These are phyloP conservation scores for Daedaleopsis sinensis DNA, from an alignment of 768 basidiomycete genomes.

Conservation along the genomic window DNA sequence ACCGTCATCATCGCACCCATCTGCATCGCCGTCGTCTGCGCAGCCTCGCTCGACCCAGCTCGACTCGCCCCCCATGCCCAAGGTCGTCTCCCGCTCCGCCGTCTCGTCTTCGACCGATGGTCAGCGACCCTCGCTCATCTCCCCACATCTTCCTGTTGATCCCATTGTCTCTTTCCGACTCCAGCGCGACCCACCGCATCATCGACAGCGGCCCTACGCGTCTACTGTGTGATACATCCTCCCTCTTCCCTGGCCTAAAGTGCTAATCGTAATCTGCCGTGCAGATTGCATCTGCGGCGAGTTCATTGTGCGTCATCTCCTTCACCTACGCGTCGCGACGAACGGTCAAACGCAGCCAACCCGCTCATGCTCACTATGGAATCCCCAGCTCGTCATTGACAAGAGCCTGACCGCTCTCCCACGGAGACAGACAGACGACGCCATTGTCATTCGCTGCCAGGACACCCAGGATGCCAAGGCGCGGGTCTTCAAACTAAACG, in stretches of 20 bases:
- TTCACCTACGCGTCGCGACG: neutral
- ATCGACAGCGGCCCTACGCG: conserved; percentile 73
- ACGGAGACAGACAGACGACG: conserved; percentile 74
- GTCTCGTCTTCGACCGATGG: conserved; percentile 89
- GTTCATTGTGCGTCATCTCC: conserved; percentile 65
- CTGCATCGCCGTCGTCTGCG: neutral
- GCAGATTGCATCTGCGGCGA: conserved; percentile 88
- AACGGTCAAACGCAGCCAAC: no score
- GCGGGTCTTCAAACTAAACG: conserved; percentile 87
- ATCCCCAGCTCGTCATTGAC: conserved; percentile 75
- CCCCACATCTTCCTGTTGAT: conserved; percentile 9
- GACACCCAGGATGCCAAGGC: conserved; percentile 60
- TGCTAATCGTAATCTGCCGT: conserved; percentile 16
- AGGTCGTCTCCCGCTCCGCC: conserved; percentile 87
- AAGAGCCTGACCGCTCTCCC: conserved; percentile 70
- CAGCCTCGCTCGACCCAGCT: neutral
- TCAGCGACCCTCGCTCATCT: conserved; percentile 35
- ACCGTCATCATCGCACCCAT: neutral
- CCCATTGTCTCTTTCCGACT: conserved; percentile 13
- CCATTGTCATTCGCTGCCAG: conserved; percentile 79
- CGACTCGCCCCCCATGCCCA: conserved; percentile 63
- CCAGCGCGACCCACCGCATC: conserved; percentile 80
- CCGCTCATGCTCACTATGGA: conserved; percentile 5
- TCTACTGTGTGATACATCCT: conserved; percentile 66
- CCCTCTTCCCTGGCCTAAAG: conserved; percentile 7